Evolutionary conservation across 345 rosid species (phyloP).

Genomic region (Lepidium sativum): DNA sequence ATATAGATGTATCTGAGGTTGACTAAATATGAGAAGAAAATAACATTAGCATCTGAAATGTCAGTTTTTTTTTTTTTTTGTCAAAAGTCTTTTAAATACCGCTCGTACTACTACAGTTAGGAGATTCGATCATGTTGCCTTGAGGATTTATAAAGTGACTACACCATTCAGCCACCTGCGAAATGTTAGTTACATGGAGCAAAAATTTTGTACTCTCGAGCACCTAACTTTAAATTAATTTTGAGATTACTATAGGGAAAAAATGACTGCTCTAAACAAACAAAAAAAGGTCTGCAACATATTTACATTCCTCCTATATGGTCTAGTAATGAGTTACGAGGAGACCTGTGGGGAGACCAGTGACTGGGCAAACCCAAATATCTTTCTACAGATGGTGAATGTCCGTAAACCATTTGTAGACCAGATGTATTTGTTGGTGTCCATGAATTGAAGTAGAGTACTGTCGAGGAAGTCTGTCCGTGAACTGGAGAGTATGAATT

Average conservation of each 20-base stretch:
- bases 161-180: too few species aligned
- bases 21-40: constrained; percentile 26
- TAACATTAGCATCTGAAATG: constrained; percentile 13
- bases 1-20: constrained; percentile 38
- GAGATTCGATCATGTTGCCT: too few species aligned
- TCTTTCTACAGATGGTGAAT: constrained; percentile 36
- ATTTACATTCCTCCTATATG: constrained; percentile 4
- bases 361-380: constrained; percentile 33
- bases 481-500: constrained; percentile 25
- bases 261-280: background rate
- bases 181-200: constrained; percentile 1
- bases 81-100: too few species aligned
- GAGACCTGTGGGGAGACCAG: constrained; percentile 3
- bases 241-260: background rate
- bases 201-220: background rate
- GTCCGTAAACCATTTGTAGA: constrained; percentile 22
- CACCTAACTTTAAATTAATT: background rate
- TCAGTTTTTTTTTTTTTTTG: too few species aligned
- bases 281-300: background rate
- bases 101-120: too few species aligned
- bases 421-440: constrained; percentile 23
- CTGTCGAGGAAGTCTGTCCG: background rate
- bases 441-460: constrained; percentile 15
- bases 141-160: too few species aligned
- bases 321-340: constrained; percentile 1